phyloP scores from a whole-genome alignment of 305 asterid genomes.

The Fraxinus ornus region DNA sequence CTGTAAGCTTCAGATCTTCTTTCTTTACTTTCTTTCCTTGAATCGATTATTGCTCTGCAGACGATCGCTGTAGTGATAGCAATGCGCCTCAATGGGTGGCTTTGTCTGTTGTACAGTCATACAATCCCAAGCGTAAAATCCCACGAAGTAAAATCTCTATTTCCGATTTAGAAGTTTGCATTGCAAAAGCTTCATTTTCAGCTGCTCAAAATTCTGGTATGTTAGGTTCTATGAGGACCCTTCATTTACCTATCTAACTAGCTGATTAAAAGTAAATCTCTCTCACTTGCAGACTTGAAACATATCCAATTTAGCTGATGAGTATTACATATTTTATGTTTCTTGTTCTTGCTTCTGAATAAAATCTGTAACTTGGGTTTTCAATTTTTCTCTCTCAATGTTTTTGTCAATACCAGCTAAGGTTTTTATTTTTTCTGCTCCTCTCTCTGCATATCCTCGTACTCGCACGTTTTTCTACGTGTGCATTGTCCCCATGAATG shows the following conservation, averaged over 20 bases:
- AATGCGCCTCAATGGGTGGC: conserved; percentile 71
- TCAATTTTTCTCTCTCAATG: not conserved
- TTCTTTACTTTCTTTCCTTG: conserved; percentile 14
- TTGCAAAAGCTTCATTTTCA: conserved; percentile 76
- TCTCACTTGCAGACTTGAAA: not conserved
- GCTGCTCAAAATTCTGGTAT: conserved; percentile 86
- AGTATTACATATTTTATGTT: not conserved
- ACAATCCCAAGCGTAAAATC: conserved; percentile 73
- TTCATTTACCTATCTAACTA: not conserved
- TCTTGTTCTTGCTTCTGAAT: not conserved
- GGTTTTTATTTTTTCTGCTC: not conserved
- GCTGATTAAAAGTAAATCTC: not conserved
- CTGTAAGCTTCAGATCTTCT: conserved; percentile 17
- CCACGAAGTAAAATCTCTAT: conserved; percentile 75
- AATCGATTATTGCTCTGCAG: conserved; percentile 40
- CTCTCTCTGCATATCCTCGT: not conserved
- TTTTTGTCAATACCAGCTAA: not conserved
- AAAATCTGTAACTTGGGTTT: not conserved
- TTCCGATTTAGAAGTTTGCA: conserved; percentile 70
- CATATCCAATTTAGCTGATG: not conserved
- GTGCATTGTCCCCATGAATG: not conserved
- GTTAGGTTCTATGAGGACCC: not conserved
- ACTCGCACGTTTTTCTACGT: not conserved
- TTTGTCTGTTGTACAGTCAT: conserved; percentile 88
- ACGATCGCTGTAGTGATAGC: conserved; percentile 36